Percentiles rank a stretch among this genome's conserved stretches.
Conservation (phyloP, 352 stramenopile species). For the Thraustochytrium striatum region DNA sequence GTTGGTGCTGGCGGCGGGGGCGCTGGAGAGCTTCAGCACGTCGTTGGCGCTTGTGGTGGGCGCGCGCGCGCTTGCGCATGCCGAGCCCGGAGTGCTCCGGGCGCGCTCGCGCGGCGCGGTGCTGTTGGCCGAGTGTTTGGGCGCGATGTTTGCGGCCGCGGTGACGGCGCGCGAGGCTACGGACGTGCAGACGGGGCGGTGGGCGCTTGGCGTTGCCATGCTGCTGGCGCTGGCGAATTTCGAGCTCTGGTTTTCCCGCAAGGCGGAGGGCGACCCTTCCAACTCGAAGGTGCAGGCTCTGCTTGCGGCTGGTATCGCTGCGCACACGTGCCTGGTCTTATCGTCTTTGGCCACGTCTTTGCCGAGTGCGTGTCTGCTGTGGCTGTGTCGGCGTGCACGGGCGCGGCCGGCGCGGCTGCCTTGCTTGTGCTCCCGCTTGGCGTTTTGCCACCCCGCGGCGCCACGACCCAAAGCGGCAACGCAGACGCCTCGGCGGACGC, state of each 20-base stretch:
- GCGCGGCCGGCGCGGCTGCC: background rate
- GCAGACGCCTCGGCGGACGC: too few relatives aligned
- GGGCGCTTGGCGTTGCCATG: background rate
- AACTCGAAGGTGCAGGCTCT: background rate
- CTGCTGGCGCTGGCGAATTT: background rate
- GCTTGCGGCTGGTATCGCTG: background rate
- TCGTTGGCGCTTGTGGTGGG: background rate
- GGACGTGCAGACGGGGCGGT: background rate
- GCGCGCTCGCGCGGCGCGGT: background rate
- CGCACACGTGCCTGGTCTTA: background rate
- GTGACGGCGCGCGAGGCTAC: background rate
- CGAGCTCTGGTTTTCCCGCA: conserved; percentile 31
- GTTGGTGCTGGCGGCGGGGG: background rate
- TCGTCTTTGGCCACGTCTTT: background rate
- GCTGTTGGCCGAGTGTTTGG: background rate
- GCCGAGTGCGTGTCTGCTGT: background rate
- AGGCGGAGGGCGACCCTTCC: background rate
- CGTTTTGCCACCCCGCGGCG: too few relatives aligned
- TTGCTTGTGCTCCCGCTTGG: background rate
- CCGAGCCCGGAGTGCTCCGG: too few relatives aligned
- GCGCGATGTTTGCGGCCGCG: too few relatives aligned
- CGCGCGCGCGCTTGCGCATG: background rate
- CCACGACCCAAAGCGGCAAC: too few relatives aligned
- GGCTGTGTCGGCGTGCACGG: background rate
- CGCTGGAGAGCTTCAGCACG: background rate